phyloP scores from a whole-genome alignment of 352 stramenopile species.

The Globisporangium recalcitrans region DNA sequence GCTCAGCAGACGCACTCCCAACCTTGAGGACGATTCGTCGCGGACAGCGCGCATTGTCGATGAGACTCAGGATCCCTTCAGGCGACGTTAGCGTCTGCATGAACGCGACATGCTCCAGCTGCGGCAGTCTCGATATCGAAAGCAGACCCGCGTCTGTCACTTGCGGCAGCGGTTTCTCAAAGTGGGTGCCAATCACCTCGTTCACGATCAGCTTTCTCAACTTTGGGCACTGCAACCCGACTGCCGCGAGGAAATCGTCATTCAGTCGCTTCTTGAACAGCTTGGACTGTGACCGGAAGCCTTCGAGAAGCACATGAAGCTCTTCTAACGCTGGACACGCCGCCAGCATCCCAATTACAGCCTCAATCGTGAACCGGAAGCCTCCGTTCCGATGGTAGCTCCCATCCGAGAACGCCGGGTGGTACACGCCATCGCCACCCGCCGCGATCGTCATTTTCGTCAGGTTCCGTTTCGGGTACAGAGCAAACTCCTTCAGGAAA shows the following conservation, averaged over 20 bases:
- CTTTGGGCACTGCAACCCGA: slow-evolving; percentile 2
- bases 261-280: slow-evolving; percentile 4
- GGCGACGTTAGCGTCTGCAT: not conserved
- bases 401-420: slow-evolving; percentile 2
- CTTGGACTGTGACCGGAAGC: not conserved
- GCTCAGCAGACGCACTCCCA: not conserved
- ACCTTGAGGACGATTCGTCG: not conserved
- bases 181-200: slow-evolving; percentile 6
- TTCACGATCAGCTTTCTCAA: slow-evolving; percentile 8
- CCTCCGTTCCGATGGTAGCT: not conserved
- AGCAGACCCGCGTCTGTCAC: slow-evolving; percentile 9
- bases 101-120: not conserved
- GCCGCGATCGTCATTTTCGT: slow-evolving; percentile 11
- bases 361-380: slow-evolving; percentile 2
- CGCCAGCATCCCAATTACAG: not conserved
- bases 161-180: not conserved
- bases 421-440: slow-evolving; percentile 8
- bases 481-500: slow-evolving; percentile 3
- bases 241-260: not conserved
- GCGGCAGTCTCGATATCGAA: slow-evolving; percentile 1
- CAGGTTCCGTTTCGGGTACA: slow-evolving; percentile 1
- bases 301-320: slow-evolving; percentile 8
- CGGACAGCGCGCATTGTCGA: not conserved
- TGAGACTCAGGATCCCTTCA: not conserved
- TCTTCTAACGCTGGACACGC: slow-evolving; percentile 16